Evolutionary conservation across 176 grass and related monocot genomes (phyloP).

Genomic region (Cocos nucifera): DNA sequence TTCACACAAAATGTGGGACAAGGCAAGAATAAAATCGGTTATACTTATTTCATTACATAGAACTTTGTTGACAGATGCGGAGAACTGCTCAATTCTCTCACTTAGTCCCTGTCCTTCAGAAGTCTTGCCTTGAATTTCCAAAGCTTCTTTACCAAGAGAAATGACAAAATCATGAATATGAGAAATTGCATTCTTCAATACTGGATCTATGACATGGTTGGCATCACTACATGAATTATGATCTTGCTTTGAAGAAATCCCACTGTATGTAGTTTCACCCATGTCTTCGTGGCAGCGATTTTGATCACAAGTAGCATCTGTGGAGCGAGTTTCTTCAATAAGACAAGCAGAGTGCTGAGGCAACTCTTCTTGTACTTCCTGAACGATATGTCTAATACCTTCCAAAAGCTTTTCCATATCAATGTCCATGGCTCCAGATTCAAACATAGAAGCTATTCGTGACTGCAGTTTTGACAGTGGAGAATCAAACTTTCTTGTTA

Average conservation of each 20-base stretch:
- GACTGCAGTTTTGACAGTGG: conserved; percentile 55
- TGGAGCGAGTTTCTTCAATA: conserved; percentile 20
- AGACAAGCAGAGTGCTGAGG: conserved; percentile 11
- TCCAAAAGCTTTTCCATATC: conserved; percentile 53
- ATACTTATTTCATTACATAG: conserved; percentile 40
- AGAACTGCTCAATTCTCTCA: conserved; percentile 71
- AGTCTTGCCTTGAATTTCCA: conserved; percentile 40
- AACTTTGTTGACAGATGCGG: conserved; percentile 49
- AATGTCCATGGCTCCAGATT: conserved; percentile 40
- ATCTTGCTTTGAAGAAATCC: conserved; percentile 28
- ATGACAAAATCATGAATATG: conserved; percentile 79
- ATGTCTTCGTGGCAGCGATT: conserved; percentile 15
- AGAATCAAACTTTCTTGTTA: conserved; percentile 5
- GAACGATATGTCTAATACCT: conserved; percentile 66
- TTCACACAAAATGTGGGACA: conserved; percentile 63
- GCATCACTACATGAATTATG: conserved; percentile 20
- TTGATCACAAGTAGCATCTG: conserved; percentile 14
- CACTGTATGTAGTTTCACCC: conserved; percentile 22
- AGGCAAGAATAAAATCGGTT: conserved; percentile 40
- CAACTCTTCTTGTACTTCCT: conserved; percentile 73
- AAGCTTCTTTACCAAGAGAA: conserved; percentile 58
- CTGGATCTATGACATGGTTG: conserved; percentile 39
- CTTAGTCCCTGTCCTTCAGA: conserved; percentile 43
- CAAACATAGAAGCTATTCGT: conserved; percentile 66
- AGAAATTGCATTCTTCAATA: conserved; percentile 58